These are phyloP conservation scores for Chlamydomonas sphaeroides DNA, from an alignment of 139 green algal genomes.

Conservation along the genomic window DNA sequence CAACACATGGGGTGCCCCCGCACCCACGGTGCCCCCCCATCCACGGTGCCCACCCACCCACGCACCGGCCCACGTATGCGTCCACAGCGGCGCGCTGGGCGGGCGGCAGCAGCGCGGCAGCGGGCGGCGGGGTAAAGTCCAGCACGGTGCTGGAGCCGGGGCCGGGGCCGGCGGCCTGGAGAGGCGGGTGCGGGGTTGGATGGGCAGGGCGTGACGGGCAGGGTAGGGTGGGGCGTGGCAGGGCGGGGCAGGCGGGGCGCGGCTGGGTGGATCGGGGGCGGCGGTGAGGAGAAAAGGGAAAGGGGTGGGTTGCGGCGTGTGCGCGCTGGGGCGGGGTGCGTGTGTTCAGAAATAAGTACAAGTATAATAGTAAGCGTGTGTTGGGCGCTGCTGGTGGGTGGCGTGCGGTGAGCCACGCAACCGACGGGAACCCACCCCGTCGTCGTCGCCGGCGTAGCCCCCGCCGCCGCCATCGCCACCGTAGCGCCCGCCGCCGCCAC, in stretches of 20 bases:
- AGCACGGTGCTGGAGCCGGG: not conserved
- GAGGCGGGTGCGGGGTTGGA: not conserved
- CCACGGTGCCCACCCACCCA: not conserved
- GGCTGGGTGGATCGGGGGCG: not conserved
- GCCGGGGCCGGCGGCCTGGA: not conserved
- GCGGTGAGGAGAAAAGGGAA: too few species aligned
- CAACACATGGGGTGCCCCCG: not conserved
- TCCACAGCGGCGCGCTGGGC: conserved; percentile 1
- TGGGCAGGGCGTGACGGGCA: too few species aligned
- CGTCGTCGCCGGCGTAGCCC: not conserved
- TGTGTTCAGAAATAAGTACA: too few species aligned
- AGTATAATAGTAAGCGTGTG: too few species aligned
- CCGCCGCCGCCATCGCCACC: not conserved
- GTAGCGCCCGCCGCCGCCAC: not conserved
- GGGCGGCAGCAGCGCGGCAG: conserved; percentile 1
- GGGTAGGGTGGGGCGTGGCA: not conserved
- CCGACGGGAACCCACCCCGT: not conserved
- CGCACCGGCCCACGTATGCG: conserved; percentile 26
- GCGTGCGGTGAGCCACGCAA: too few species aligned
- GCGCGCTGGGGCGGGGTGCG: too few species aligned
- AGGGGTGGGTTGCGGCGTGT: too few species aligned
- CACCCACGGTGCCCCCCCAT: not conserved
- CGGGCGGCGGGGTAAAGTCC: conserved; percentile 40
- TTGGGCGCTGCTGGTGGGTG: too few species aligned
- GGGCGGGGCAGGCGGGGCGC: not conserved